Percentiles rank a stretch among this genome's conserved stretches.
phyloP scores from a whole-genome alignment of 202 grass and related monocot genomes.

The Brachypodium distachyon region DNA sequence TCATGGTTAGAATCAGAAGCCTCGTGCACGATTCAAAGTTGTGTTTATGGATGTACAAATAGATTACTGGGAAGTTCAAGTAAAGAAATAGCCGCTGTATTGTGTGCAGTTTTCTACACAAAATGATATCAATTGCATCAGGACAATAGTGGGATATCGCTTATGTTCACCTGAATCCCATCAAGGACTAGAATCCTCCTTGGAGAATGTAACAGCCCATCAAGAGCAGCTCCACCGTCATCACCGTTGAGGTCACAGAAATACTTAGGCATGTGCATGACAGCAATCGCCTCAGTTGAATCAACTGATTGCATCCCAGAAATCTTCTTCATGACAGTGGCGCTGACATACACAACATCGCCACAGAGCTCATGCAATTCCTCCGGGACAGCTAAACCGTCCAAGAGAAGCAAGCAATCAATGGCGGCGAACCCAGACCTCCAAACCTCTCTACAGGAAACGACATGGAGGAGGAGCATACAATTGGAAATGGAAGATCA shows the following conservation, averaged over 20 bases:
- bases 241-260: conserved; percentile 39
- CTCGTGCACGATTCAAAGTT: neutral
- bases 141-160: neutral
- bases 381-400: conserved; percentile 33
- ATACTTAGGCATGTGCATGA: conserved; percentile 70
- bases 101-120: neutral
- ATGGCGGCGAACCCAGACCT: conserved; percentile 30
- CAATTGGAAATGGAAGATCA: neutral
- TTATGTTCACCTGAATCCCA: conserved; percentile 70
- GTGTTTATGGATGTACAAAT: neutral
- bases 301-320: conserved; percentile 83
- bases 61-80: neutral
- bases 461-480: neutral
- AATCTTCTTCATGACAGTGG: conserved; percentile 76
- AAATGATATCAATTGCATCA: neutral
- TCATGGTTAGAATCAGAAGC: neutral
- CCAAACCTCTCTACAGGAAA: conserved; percentile 57
- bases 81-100: neutral
- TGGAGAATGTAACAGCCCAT: conserved; percentile 40
- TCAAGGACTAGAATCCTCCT: conserved; percentile 79
- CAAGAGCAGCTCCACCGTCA: conserved; percentile 13
- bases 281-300: conserved; percentile 71
- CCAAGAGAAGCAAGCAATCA: conserved; percentile 58
- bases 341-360: conserved; percentile 44
- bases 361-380: conserved; percentile 24